Evolutionary conservation across 805 yeast species (phyloP).

Genomic region (Dipodascus albidus): DNA sequence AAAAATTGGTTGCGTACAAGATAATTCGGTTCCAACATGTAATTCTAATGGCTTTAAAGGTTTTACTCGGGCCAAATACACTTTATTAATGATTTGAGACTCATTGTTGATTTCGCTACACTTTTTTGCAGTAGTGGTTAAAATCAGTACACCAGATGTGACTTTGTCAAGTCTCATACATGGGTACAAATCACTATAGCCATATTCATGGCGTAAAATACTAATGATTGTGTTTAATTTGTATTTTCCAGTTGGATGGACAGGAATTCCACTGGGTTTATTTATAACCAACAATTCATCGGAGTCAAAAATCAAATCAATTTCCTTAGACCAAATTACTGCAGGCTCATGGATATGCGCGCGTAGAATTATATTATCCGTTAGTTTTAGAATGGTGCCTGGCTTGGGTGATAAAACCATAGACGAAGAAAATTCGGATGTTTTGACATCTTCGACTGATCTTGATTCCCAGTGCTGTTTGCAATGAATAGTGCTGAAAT

Average conservation of each 20-base stretch:
- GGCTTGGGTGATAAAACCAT: background rate
- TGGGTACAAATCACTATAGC: slow-evolving; percentile 48
- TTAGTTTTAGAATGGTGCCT: background rate
- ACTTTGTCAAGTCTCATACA: slow-evolving; percentile 75
- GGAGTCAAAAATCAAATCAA: slow-evolving; percentile 61
- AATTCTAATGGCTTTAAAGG: slow-evolving; percentile 35
- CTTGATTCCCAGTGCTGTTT: background rate
- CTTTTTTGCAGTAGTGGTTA: slow-evolving; percentile 66
- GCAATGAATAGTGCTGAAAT: background rate
- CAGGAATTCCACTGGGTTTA: slow-evolving; percentile 92
- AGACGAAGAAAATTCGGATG: background rate
- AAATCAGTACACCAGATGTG: slow-evolving; percentile 78
- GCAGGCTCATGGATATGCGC: slow-evolving; percentile 89
- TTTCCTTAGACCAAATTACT: slow-evolving; percentile 42
- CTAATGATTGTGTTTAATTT: slow-evolving; percentile 72
- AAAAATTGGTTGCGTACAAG: slow-evolving; percentile 49
- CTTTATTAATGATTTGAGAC: slow-evolving; percentile 58
- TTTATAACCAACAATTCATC: slow-evolving; percentile 73
- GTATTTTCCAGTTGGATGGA: slow-evolving; percentile 85
- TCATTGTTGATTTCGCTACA: slow-evolving; percentile 43
- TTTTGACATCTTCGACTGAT: background rate
- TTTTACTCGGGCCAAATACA: slow-evolving; percentile 68
- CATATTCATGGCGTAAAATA: slow-evolving; percentile 54
- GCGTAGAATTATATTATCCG: slow-evolving; percentile 62
- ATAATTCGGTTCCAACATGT: slow-evolving; percentile 26